Percentiles rank a stretch among this genome's conserved stretches.
Conservation (phyloP, 768 basidiomycete genomes). For the Russula griseocarnosa region DNA sequence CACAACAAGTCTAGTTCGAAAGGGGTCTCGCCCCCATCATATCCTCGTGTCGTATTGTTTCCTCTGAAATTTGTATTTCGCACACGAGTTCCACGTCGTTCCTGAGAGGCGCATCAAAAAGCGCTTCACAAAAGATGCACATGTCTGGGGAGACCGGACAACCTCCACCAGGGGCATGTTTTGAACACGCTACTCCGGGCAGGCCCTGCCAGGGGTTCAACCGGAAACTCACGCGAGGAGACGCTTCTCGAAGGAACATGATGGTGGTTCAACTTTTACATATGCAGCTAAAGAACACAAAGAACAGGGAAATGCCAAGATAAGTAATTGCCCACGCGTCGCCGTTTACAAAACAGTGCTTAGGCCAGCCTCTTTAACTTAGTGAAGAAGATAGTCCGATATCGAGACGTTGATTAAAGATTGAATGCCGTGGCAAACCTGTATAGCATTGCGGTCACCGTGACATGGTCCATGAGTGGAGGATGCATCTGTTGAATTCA, state of each 20-base stretch:
- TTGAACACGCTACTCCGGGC: constrained; percentile 24
- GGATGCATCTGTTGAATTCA: constrained; percentile 63
- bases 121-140: constrained; percentile 13
- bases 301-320: constrained; percentile 27
- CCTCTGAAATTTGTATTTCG: constrained; percentile 18
- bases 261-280: constrained; percentile 21
- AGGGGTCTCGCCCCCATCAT: constrained; percentile 30
- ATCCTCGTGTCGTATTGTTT: not conserved
- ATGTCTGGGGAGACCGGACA: constrained; percentile 15
- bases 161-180: constrained; percentile 20
- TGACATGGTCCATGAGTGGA: constrained; percentile 86
- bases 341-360: constrained; percentile 22
- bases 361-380: constrained; percentile 25
- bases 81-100: constrained; percentile 11
- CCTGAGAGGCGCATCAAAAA: constrained; percentile 18
- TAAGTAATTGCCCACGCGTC: constrained; percentile 26
- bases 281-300: constrained; percentile 25
- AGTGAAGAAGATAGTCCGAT: constrained; percentile 21
- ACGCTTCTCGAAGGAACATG: constrained; percentile 26
- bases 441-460: constrained; percentile 81
- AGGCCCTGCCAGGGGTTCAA: constrained; percentile 19
- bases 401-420: constrained; percentile 30
- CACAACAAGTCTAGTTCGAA: constrained; percentile 52
- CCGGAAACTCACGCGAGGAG: constrained; percentile 18
- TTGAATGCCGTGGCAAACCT: constrained; percentile 62